Evolutionary conservation across 1,139 yeast species (phyloP).

Genomic region (Pichia sp.): DNA sequence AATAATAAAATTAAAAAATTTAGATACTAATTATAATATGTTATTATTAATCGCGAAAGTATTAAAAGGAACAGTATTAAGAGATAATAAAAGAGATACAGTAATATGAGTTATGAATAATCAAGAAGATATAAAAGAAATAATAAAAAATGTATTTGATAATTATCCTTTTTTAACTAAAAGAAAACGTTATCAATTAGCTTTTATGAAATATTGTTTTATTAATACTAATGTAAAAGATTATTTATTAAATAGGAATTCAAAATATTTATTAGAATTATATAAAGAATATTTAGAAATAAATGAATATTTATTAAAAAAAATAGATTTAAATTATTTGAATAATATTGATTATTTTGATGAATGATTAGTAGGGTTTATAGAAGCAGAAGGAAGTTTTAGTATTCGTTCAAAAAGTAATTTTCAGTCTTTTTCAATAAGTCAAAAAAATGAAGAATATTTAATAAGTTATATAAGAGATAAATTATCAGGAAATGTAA

Average conservation of each 20-base stretch:
- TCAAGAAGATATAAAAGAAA: not conserved
- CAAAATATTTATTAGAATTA: not conserved
- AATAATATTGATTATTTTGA: constrained; percentile 2
- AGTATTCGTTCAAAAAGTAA: constrained; percentile 1
- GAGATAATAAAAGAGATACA: not conserved
- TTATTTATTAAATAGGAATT: constrained; percentile 4
- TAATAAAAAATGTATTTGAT: constrained; percentile 1
- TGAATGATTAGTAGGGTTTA: constrained; percentile 6
- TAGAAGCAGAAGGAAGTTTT: constrained; percentile 8
- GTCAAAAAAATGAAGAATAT: constrained; percentile 6
- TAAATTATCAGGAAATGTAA: not conserved
- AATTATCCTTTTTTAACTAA: constrained; percentile 5
- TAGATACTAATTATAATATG: constrained; percentile 2
- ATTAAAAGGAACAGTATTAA: constrained; percentile 6
- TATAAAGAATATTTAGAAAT: not conserved
- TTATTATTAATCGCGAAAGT: constrained; percentile 5
- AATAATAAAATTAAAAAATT: constrained; percentile 3
- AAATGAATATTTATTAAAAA: not conserved
- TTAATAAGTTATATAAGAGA: constrained; percentile 1
- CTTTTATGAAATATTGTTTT: constrained; percentile 3
- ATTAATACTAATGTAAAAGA: constrained; percentile 2
- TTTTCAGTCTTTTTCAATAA: constrained; percentile 1
- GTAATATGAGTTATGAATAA: constrained; percentile 6
- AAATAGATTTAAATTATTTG: not conserved
- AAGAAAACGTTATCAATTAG: constrained; percentile 1